Evolutionary conservation across 768 basidiomycete species (phyloP), one percentile per base, ranked within the genome.

Genomic region (Pleurotus salmoneostramineus): DNA sequence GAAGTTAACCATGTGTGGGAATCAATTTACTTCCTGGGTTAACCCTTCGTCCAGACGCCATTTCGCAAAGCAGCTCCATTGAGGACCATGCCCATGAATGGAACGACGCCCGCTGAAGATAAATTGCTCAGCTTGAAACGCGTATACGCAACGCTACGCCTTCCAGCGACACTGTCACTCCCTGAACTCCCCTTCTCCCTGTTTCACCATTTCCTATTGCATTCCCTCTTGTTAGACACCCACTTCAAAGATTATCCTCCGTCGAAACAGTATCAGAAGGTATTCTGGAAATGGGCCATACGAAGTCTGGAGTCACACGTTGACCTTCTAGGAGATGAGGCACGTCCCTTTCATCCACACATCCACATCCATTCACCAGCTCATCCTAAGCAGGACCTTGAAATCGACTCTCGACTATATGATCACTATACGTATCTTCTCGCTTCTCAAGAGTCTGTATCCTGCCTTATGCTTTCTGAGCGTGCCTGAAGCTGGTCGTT

Each of bases 271-370:
- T 90, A 87, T 61, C 88, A 88, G 60, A 72, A 72, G 49, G 59
- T 66, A 2, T 93, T 91, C 66, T 92, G 89, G 89, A 92, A 91
- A 70, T 87, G 85, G 82, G 75, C 74, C 0, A 79, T 91, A 15
- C 64, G 68, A 17, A 66, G 74, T 37, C 71, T 92, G 37, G 90
- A 91, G 68, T 11, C 37, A 8, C 37, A 40, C 17, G 36, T 12
- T 5, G 64, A 63, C 10, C 56, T 79, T 59, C 56, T 65, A 48
- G 56, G 62, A 15, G 69, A 73, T n/a, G 80, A 87, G 77, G 85
- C 78, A 76, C 62, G 78, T 71, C 50, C 47, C 44, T 60, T 37
- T 60, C 31, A 56, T 17, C 8, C 34, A 51, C 32, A 17, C 33
- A 15, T 10, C 31, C 17, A 40, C 40, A 42, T 45, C 32, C 34